These are phyloP conservation scores for Exophiala bonariae DNA, from an alignment of 2,329 filamentous ascomycete genomes.

Conservation along the genomic window DNA sequence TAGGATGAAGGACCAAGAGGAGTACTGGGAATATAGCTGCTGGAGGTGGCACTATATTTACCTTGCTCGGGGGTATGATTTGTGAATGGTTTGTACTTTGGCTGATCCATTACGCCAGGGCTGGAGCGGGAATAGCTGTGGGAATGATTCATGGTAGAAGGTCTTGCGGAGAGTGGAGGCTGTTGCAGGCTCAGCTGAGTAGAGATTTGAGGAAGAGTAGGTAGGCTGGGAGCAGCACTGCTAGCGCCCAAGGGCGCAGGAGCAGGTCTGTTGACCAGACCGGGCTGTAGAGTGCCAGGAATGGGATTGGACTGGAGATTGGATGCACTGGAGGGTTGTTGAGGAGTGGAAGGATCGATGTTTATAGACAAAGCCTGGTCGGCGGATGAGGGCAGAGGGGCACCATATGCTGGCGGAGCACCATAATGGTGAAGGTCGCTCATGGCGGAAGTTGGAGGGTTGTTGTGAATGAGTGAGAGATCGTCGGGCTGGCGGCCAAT, in stretches of 20 bases:
- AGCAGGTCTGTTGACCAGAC: conserved; percentile 50
- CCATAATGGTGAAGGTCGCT: conserved; percentile 50
- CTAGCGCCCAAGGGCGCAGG: conserved; percentile 45
- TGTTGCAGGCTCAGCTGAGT: conserved; percentile 44
- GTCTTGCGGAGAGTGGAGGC: conserved; percentile 61
- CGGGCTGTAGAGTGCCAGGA: conserved; percentile 63
- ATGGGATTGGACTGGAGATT: conserved; percentile 41
- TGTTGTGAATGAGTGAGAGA: conserved; percentile 47
- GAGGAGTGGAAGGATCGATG: conserved; percentile 58
- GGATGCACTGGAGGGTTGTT: conserved; percentile 34
- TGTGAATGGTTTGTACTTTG: conserved; percentile 63
- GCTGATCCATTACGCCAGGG: conserved; percentile 63
- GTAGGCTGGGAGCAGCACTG: conserved; percentile 60
- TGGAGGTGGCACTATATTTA: conserved; percentile 59
- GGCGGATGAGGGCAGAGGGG: conserved; percentile 17
- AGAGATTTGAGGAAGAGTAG: conserved; percentile 54
- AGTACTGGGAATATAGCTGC: conserved; percentile 53
- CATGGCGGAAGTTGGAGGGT: conserved; percentile 39
- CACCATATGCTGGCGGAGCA: conserved; percentile 47
- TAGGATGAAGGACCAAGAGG: conserved; percentile 67
- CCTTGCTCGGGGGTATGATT: conserved; percentile 58
- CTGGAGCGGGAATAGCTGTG: conserved; percentile 85
- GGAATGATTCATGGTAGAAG: conserved; percentile 63
- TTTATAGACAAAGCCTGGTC: conserved; percentile 57
- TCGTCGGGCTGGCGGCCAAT: conserved; percentile 54